Percentiles rank a stretch among this genome's conserved stretches.
Conservation (phyloP, 31 red algal genomes). For the Asparagopsis taxiformis region DNA sequence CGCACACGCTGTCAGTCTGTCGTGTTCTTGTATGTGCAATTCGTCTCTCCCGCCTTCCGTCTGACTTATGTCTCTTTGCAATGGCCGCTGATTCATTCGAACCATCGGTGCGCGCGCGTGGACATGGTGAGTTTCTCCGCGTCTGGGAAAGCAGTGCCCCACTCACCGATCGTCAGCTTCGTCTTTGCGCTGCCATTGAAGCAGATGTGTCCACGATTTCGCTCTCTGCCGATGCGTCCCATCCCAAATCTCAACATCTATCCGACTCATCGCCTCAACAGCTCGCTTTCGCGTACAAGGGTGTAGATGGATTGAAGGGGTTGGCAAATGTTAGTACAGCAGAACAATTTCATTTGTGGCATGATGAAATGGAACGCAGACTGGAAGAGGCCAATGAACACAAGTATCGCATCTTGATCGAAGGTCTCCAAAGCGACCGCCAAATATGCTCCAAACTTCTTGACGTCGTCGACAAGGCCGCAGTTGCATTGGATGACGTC, state of each 20-base stretch:
- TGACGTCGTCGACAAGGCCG: conserved; percentile 15
- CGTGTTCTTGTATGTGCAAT: too few species aligned
- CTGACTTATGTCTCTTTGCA: too few species aligned
- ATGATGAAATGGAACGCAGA: conserved; percentile 66
- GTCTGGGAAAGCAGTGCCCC: conserved; percentile 71
- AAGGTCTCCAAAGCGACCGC: conserved; percentile 33
- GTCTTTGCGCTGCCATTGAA: conserved; percentile 46
- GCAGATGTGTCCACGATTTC: conserved; percentile 2
- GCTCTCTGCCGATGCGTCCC: not conserved
- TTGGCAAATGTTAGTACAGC: conserved; percentile 34
- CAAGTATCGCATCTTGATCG: conserved; percentile 44
- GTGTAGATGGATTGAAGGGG: conserved; percentile 45
- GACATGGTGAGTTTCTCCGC: conserved; percentile 77
- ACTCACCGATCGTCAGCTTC: conserved; percentile 42
- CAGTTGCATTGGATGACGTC: conserved; percentile 21
- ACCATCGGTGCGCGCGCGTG: conserved; percentile 15
- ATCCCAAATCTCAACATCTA: not conserved
- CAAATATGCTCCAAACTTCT: conserved; percentile 3
- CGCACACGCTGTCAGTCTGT: too few species aligned
- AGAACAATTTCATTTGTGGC: conserved; percentile 60
- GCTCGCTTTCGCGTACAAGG: conserved; percentile 22
- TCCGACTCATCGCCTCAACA: not conserved
- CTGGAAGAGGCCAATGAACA: conserved; percentile 69
- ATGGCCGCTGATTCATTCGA: not conserved
- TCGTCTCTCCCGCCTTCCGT: too few species aligned